Conservation (phyloP, 495 filamentous ascomycete species). For the Aspergillus asperescens region DNA sequence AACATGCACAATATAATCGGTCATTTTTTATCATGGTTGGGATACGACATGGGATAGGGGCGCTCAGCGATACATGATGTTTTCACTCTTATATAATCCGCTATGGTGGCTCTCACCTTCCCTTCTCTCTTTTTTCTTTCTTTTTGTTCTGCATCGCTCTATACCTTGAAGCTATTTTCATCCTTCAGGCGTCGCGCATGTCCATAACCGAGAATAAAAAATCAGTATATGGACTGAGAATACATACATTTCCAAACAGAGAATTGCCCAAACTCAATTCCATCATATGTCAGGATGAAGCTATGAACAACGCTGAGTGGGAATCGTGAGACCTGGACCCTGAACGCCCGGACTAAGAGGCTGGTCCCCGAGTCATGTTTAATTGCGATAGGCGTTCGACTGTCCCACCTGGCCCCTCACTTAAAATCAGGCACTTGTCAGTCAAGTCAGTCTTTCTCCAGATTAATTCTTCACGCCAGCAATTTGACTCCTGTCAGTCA, state of each 20-base stretch:
- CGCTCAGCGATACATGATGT: slow-evolving; percentile 9
- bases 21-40: slow-evolving; percentile 12
- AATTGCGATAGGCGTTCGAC: not conserved
- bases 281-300: too few species aligned
- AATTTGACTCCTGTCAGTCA: too few species aligned
- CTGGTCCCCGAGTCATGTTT: not conserved
- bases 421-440: too few species aligned
- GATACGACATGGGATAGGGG: slow-evolving; percentile 8
- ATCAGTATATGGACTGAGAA: not conserved
- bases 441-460: too few species aligned
- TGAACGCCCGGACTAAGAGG: not conserved
- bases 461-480: too few species aligned
- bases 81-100: slow-evolving; percentile 12
- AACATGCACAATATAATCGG: slow-evolving; percentile 9
- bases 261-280: too few species aligned
- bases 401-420: too few species aligned
- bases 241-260: not conserved
- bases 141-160: slow-evolving; percentile 8
- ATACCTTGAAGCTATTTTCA: slow-evolving; percentile 2
- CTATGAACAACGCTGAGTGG: too few species aligned
- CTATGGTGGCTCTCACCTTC: slow-evolving; percentile 5
- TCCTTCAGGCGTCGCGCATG: not conserved
- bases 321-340: not conserved
- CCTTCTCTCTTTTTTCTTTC: too few species aligned
- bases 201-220: not conserved